Percentiles rank a stretch among this genome's conserved stretches.
Evolutionary conservation across 1,284 basidiomycete genomes (phyloP).

Genomic region (Moniliella sp.): DNA sequence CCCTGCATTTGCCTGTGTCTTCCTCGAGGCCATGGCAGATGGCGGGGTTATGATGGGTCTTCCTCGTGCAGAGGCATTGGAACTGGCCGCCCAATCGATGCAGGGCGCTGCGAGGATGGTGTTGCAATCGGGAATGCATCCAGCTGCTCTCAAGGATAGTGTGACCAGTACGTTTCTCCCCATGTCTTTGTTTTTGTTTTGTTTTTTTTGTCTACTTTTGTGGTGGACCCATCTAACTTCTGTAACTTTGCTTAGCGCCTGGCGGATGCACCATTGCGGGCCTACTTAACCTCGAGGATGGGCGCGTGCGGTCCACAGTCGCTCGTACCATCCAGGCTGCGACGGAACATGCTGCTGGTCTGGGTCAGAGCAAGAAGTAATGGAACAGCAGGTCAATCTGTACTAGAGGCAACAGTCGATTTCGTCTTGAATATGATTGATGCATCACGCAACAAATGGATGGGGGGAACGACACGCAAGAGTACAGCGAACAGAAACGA

Average conservation of each 20-base stretch:
- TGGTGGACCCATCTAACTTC: too few species aligned
- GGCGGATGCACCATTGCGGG: constrained; percentile 97
- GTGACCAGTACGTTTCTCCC: too few species aligned
- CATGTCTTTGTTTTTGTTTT: too few species aligned
- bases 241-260: too few species aligned
- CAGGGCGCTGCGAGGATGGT: constrained; percentile 94
- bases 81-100: constrained; percentile 81
- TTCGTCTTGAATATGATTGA: too few species aligned
- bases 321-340: constrained; percentile 64
- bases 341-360: constrained; percentile 23
- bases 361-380: too few species aligned
- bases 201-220: too few species aligned
- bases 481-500: too few species aligned
- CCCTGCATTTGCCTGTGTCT: constrained; percentile 86
- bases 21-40: constrained; percentile 94
- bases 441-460: too few species aligned
- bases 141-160: constrained; percentile 86
- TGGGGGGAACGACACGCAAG: too few species aligned
- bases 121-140: constrained; percentile 64
- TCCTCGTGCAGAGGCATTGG: constrained; percentile 73
- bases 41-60: constrained; percentile 99
- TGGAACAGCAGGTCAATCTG: too few species aligned
- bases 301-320: constrained; percentile 74
- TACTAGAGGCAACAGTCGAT: too few species aligned
- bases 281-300: constrained; percentile 79